Base-by-base conservation (phyloP, 129 eudicot genomes). In the Chrysanthemum seticuspe region DNA sequence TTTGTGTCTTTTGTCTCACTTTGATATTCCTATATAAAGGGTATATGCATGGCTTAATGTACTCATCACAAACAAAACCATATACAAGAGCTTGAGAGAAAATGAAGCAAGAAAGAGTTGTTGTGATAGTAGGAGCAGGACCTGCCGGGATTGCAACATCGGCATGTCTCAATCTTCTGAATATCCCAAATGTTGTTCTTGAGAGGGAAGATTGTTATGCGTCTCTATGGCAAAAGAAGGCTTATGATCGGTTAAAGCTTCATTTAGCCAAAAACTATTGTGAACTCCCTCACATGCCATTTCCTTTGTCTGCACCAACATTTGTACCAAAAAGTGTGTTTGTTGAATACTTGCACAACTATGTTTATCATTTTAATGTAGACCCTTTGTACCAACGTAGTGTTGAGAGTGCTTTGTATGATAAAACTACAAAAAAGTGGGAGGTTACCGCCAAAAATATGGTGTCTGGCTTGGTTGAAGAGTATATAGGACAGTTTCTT, bases 211-310 rank as follows among this genome's bases (percentile, higher is more conserved):
- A 83, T 44, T 86, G 91, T 67, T 76, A 40, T 65, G 89, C 87
- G 5, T 82, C 92, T 0, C 62, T 86, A 6, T 86, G 96, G 96
- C 86, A 78, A 67, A 80, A 80, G 25, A 74, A 77, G 23, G 72
- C 90, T 49, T 89, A 86, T 16, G 88, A 86, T 29, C 82, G 92
- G 14, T 62, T 86, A 10, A 81, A 85, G 61, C 95, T 88, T 65
- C 95, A 85, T 48, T 65, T 88, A 11, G 88, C 88, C 2, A 88
- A 85, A 51, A 67, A 73, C 29, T 85, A 80, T 34, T 88, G 90
- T 27, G 53, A 81, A 16, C 81, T 88, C 10, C 95, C 90, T 15
- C 68, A 81, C 68, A 82, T 77, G 81, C 79, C 88, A 3, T 85
- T 77, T 36, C 83, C 92, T 6, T 13, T 75, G 1, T 11, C 76